phyloP scores from a whole-genome alignment of 208 protist species.

The Acanthamoeba lenticulata region DNA sequence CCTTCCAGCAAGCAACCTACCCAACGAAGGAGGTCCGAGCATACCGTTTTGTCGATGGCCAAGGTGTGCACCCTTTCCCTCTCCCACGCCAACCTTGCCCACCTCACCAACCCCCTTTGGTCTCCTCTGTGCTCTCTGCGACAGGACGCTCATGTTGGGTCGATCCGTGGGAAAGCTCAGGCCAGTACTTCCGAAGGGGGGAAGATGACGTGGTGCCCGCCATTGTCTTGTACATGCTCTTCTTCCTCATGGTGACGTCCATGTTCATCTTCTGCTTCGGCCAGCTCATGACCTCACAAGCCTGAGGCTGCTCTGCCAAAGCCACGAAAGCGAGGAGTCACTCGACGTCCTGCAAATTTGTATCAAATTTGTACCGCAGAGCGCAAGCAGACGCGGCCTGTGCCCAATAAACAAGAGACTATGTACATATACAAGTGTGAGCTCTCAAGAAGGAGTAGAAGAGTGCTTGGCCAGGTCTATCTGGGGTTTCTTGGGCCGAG shows the following conservation, averaged over 20 bases:
- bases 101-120: no score
- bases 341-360: background rate
- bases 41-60: background rate
- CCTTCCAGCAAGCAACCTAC: background rate
- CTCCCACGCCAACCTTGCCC: background rate
- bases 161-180: slow-evolving; percentile 28
- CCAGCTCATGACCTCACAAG: background rate
- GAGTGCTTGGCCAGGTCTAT: background rate
- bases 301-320: background rate
- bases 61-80: background rate
- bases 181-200: slow-evolving; percentile 23
- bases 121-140: background rate
- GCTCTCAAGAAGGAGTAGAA: no score
- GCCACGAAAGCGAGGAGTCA: background rate
- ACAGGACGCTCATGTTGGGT: background rate
- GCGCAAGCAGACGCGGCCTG: background rate
- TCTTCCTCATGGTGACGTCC: slow-evolving; percentile 1
- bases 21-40: background rate
- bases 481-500: slow-evolving; percentile 43
- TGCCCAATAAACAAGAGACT: background rate
- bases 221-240: slow-evolving; percentile 43
- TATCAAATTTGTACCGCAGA: background rate
- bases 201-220: slow-evolving; percentile 45
- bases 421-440: no score
- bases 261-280: slow-evolving; percentile 43